Conservation (phyloP, 352 stramenopile genomes). For the Phytophthora foliorum region DNA sequence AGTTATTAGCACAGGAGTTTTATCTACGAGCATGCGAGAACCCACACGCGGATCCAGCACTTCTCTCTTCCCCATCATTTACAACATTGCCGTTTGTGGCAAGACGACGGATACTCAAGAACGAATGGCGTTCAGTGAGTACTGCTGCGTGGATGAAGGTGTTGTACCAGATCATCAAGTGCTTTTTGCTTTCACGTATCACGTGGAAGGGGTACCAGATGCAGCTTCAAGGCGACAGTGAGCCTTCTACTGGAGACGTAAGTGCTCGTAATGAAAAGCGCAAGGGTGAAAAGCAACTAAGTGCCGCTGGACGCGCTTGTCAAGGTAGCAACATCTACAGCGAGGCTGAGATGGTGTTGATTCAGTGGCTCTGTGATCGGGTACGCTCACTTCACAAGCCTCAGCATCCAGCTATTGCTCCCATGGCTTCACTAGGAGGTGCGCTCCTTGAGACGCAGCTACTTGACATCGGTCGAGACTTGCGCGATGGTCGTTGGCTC, state of each 20-base stretch:
- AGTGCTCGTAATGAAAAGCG: constrained; percentile 24
- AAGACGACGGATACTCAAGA: constrained; percentile 59
- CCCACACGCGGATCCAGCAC: constrained; percentile 53
- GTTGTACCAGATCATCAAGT: constrained; percentile 93
- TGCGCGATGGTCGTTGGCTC: constrained; percentile 82
- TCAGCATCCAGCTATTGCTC: neutral
- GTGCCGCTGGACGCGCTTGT: constrained; percentile 33
- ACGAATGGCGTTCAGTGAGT: constrained; percentile 66
- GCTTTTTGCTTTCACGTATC: constrained; percentile 93
- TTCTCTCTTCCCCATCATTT: constrained; percentile 53
- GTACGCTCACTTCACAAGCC: constrained; percentile 38
- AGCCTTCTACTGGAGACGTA: constrained; percentile 5
- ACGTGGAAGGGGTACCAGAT: constrained; percentile 84
- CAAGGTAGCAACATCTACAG: constrained; percentile 93
- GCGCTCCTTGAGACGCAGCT: constrained; percentile 37
- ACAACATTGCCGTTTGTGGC: constrained; percentile 62
- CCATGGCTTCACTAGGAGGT: constrained; percentile 9
- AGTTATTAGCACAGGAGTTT: constrained; percentile 80
- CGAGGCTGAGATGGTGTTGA: constrained; percentile 90
- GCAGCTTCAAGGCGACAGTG: constrained; percentile 30
- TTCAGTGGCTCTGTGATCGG: constrained; percentile 92
- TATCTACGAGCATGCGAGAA: constrained; percentile 87
- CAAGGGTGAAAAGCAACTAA: constrained; percentile 21
- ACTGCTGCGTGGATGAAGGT: constrained; percentile 86
- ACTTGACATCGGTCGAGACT: constrained; percentile 67